These are phyloP conservation scores for Cephalotrichum gorgonifer DNA, from an alignment of 2,329 filamentous ascomycete genomes.

Conservation along the genomic window DNA sequence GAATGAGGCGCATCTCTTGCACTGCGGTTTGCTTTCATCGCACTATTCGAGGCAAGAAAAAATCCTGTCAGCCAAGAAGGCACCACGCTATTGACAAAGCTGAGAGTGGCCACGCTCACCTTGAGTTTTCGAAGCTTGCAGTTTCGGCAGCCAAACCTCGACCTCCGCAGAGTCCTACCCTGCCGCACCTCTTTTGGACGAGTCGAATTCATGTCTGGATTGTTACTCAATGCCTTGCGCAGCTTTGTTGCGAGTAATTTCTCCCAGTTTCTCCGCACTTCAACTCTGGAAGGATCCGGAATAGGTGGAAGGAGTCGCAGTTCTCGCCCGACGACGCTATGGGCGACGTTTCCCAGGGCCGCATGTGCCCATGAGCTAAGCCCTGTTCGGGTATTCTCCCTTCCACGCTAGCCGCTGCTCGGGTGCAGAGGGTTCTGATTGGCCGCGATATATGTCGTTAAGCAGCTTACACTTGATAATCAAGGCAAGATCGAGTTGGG, in stretches of 20 bases:
- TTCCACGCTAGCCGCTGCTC: constrained; percentile 15
- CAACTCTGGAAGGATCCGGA: no score
- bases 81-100: not conserved
- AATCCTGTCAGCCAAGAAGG: constrained; percentile 1
- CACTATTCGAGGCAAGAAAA: constrained; percentile 26
- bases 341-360: no score
- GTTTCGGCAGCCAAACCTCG: constrained; percentile 36
- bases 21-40: constrained; percentile 32
- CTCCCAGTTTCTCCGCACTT: no score
- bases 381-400: constrained; percentile 1
- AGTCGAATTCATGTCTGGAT: not conserved
- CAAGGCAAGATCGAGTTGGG: no score
- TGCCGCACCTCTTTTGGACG: constrained; percentile 5
- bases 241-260: no score
- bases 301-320: no score
- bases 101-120: constrained; percentile 17
- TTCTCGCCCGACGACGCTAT: no score
- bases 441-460: constrained; percentile 10
- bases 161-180: constrained; percentile 18
- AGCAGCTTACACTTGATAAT: no score
- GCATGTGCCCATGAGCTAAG: no score
- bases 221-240: no score
- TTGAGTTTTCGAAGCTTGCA: constrained; percentile 41
- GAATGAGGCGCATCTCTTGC: constrained; percentile 29
- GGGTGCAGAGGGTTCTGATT: constrained; percentile 16